These are phyloP conservation scores for Pyrus betulifolia DNA, from an alignment of 306 rosid species.

Conservation along the genomic window DNA sequence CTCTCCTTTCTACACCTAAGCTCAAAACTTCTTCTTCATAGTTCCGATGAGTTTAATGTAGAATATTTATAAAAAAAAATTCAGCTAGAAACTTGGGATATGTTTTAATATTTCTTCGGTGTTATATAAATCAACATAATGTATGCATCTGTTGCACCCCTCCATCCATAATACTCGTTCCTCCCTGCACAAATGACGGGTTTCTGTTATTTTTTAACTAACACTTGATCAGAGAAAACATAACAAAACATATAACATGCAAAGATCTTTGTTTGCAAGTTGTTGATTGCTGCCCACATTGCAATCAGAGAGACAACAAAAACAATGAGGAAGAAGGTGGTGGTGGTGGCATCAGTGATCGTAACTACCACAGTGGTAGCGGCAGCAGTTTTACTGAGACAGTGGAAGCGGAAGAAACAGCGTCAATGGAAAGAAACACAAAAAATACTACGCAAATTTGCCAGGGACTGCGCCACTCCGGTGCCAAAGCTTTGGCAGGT, in stretches of 20 bases:
- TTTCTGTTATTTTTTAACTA: not conserved
- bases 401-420: constrained; percentile 38
- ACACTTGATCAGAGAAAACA: not conserved
- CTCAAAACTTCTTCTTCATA: too few relatives aligned
- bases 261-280: not conserved
- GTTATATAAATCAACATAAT: not conserved
- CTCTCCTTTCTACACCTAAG: too few relatives aligned
- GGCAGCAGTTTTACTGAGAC: constrained; percentile 17
- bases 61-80: too few relatives aligned
- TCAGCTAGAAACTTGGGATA: too few relatives aligned
- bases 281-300: not conserved
- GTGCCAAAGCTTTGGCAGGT: constrained; percentile 41
- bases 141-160: not conserved
- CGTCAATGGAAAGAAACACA: constrained; percentile 27
- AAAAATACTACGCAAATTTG: constrained; percentile 39
- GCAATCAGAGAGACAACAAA: not conserved
- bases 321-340: constrained; percentile 40
- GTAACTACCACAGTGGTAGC: constrained; percentile 22
- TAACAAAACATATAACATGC: not conserved
- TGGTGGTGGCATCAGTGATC: constrained; percentile 22
- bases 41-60: not conserved
- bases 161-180: constrained; percentile 11
- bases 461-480: constrained; percentile 55
- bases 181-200: not conserved
- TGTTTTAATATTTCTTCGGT: too few relatives aligned